Evolutionary conservation across 345 rosid species (phyloP), one percentile per base, ranked within the genome.

Genomic region (Citrus medica): DNA sequence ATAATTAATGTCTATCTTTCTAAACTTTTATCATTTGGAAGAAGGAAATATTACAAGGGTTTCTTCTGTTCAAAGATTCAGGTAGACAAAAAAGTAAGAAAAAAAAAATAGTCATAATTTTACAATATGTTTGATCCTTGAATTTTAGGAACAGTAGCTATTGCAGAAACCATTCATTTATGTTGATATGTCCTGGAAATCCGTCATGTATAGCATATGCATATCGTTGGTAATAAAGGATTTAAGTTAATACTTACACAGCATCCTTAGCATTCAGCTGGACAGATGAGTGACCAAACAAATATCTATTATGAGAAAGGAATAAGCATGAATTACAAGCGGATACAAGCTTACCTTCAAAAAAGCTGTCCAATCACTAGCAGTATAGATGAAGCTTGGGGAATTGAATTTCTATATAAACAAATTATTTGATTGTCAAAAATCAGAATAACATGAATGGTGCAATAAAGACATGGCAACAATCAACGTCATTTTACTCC

Each of bases 351-450:
- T 71, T 89, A 92, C 99, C 97, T 95, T 95, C 84, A 90, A 76
- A 85, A 95, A 92, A 40, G 97, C 88, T 72, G 92, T 84, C 99
- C 98, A 95, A 79, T 95, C 99, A 69, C 91, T 79, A 83, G 81
- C 76, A 70, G 96, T 87, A 78, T 90, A 91, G 40, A 83, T 72
- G 79, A 94, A 87, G 84, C 93, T 92, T 79, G 97, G 99, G 40
- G 95, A 93, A 86, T 93, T 91, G 86, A 95, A 93, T 91, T 95
- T 95, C 99, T 95, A 76, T 79, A 67, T 53, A 46, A 71, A 35
- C 80, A 82, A 74, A 71, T 60, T 79, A 82, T 61, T 63, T 16
- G 28, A 69, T 75, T 51, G 27, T 46, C 9, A 27, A 58, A n/a
- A 65, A 73, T 73, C 80, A 82, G 64, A 81, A 42, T 59, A 76